Conservation (phyloP, 2,329 filamentous ascomycete genomes). For the Aspergillus sp. region DNA sequence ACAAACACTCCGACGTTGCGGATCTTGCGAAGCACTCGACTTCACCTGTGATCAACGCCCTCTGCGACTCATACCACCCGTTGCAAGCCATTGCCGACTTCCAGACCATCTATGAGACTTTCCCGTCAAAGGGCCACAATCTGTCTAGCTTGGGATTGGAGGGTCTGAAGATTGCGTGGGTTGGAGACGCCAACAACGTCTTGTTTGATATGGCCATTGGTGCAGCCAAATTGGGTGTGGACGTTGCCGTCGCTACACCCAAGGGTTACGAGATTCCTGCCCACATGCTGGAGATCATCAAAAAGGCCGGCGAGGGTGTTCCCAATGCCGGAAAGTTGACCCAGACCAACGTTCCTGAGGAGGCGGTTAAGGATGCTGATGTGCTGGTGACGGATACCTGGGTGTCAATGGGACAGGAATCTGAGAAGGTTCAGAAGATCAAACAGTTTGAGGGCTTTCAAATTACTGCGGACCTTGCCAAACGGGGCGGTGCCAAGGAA, state of each 20-base stretch:
- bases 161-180: conserved; percentile 87
- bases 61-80: conserved; percentile 88
- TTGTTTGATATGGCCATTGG: conserved; percentile 88
- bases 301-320: conserved; percentile 53
- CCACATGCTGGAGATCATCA: conserved; percentile 66
- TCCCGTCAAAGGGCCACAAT: conserved; percentile 44
- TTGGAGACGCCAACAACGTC: conserved; percentile 96
- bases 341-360: conserved; percentile 74
- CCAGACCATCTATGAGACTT: conserved; percentile 77
- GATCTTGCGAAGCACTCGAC: conserved; percentile 64
- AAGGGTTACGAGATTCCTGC: conserved; percentile 74
- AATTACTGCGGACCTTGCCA: conserved; percentile 77
- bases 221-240: conserved; percentile 77
- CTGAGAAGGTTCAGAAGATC: conserved; percentile 68
- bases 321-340: conserved; percentile 57
- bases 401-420: conserved; percentile 97
- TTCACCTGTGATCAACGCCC: conserved; percentile 77
- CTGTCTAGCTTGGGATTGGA: conserved; percentile 59
- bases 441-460: conserved; percentile 85
- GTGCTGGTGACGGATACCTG: conserved; percentile 94
- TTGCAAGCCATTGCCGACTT: conserved; percentile 93
- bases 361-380: conserved; percentile 77
- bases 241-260: conserved; percentile 82
- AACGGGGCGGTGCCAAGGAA: conserved; percentile 75
- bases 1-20: conserved; percentile 67